These are phyloP conservation scores for Herpomyces periplanetae DNA, from an alignment of 2,329 filamentous ascomycete genomes.

Conservation along the genomic window DNA sequence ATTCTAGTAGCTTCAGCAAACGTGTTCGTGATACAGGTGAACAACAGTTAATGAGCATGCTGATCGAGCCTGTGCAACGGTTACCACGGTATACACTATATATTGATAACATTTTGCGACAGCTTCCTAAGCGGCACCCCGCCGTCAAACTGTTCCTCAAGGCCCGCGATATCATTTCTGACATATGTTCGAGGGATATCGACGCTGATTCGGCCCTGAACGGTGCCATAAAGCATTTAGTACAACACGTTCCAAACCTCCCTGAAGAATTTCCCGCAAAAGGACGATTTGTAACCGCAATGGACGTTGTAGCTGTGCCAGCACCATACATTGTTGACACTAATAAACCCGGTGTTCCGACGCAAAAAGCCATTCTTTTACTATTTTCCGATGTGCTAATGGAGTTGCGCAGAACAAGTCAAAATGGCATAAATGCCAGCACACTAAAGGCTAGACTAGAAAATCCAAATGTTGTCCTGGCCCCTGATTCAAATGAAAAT, in stretches of 20 bases:
- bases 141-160: constrained; percentile 47
- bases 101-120: constrained; percentile 72
- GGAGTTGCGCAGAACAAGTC: constrained; percentile 26
- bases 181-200: constrained; percentile 75
- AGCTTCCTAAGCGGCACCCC: constrained; percentile 47
- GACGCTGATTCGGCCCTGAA: constrained; percentile 22
- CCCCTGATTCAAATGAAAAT: constrained; percentile 19
- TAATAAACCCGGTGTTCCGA: constrained; percentile 10
- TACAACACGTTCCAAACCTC: constrained; percentile 38
- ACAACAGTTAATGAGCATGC: constrained; percentile 49
- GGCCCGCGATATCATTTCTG: constrained; percentile 66
- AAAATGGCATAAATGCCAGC: constrained; percentile 23
- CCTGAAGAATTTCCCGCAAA: constrained; percentile 25
- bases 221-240: constrained; percentile 29
- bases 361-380: constrained; percentile 23
- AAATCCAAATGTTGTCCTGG: constrained; percentile 23
- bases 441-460: constrained; percentile 52
- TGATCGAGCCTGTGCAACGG: constrained; percentile 85
- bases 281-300: constrained; percentile 39
- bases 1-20: constrained; percentile 42
- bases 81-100: constrained; percentile 76
- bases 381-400: constrained; percentile 51
- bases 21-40: constrained; percentile 49
- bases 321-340: constrained; percentile 21
- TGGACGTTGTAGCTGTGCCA: constrained; percentile 35